Base-by-base conservation (phyloP, 2,329 filamentous ascomycete genomes). In the Talaromyces funiculosus region DNA sequence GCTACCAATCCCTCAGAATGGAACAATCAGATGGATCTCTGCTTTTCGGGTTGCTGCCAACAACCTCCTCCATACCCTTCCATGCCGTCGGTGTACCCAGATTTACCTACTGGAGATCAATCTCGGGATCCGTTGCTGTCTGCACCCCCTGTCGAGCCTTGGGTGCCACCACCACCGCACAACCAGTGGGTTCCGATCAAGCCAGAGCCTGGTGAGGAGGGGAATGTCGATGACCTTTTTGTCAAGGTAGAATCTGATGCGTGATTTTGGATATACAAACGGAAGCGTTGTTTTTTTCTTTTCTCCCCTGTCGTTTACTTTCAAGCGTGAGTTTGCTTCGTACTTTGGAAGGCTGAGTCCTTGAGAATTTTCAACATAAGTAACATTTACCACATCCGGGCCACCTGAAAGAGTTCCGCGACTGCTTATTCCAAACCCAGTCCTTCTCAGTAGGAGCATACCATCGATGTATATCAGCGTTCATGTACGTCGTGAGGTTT, bases 141-240 rank as follows among this genome's bases (percentile, higher is more conserved):
- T 51, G 18, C 38, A 63, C 54, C 45, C 42, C 18, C 51, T 10
- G 38, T 38, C 5, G 22, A 38, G 20, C 51, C 51, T 40, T 54
- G 51, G 51, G 16, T 20, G n/a, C 51, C 51, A 16, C 57, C 57
- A 14, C 43, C 49, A 12, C 61, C 62, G 12, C 63, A 64, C 18
- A 61, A 58, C 42, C 60, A 63, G 16, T 72, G 69, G 69, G 60
- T 64, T 29, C 63, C 63, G 14, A 60, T 69, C 18, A 72, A 71
- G 62, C 35, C 53, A 9, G 69, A 71, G 47, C 62, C 58, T 12
- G 59, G 64, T 16, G 59, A 61, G 35, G 64, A 64, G 24, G 58
- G 42, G 9, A 57, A 38, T 10, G 51, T 64, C n/a, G 20, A 56
- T 18, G 63, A 67, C 38, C 51, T 65, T 14, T 54, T 64, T 7